Evolutionary conservation across 2,329 filamentous ascomycete species (phyloP).

Genomic region (Venturiaceae sp.): DNA sequence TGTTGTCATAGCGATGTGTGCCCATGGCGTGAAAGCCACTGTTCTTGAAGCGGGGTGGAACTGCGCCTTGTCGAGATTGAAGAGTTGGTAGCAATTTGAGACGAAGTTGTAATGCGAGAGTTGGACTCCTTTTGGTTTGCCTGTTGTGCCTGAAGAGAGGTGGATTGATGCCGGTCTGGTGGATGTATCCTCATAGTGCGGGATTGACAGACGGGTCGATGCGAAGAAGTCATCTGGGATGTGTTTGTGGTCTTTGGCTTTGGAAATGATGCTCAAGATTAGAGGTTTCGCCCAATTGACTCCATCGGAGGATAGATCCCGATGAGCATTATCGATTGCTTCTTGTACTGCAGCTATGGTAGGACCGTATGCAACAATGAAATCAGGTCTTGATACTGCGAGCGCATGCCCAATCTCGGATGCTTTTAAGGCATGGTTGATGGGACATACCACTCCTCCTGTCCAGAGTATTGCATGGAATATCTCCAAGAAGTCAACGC

Average conservation of each 20-base stretch:
- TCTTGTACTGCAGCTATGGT: too few species aligned
- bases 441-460: too few species aligned
- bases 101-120: constrained; percentile 15
- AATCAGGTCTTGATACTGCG: too few species aligned
- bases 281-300: too few species aligned
- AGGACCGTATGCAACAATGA: too few species aligned
- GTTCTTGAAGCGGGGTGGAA: constrained; percentile 25
- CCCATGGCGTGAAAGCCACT: constrained; percentile 34
- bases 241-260: constrained; percentile 17
- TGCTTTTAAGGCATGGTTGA: too few species aligned
- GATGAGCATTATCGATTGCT: too few species aligned
- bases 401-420: too few species aligned
- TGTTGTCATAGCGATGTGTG: constrained; percentile 35
- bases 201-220: constrained; percentile 21
- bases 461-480: too few species aligned
- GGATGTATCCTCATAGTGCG: constrained; percentile 25
- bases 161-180: constrained; percentile 29
- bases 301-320: too few species aligned
- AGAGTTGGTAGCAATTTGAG: constrained; percentile 20
- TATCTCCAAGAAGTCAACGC: too few species aligned
- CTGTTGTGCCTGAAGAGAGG: constrained; percentile 11
- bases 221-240: constrained; percentile 25
- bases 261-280: too few species aligned
- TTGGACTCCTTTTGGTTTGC: constrained; percentile 9
- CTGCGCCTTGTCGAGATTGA: constrained; percentile 24